Conservation (phyloP, 306 rosid genomes). For the Fagus sylvatica region DNA sequence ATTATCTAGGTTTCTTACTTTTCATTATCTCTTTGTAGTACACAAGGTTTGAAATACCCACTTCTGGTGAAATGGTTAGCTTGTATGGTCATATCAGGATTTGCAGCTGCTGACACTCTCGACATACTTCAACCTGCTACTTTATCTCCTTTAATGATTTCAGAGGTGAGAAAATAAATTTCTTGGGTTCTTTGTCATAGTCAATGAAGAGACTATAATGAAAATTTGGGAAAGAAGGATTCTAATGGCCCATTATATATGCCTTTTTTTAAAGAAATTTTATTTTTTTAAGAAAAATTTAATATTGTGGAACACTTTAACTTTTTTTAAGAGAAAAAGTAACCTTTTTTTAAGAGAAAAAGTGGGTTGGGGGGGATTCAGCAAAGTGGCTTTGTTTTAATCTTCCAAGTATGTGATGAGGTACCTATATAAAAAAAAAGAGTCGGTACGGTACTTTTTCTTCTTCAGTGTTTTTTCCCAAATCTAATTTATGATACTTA, state of each 20-base stretch:
- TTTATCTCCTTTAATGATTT: constrained; percentile 59
- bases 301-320: neutral
- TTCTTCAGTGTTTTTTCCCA: neutral
- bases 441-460: neutral
- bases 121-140: constrained; percentile 89
- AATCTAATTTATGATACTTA: neutral
- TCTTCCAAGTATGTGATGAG: neutral
- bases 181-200: neutral
- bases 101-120: constrained; percentile 53
- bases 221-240: neutral
- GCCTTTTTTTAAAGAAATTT: neutral
- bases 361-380: neutral
- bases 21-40: constrained; percentile 47
- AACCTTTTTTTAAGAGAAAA: neutral
- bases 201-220: neutral
- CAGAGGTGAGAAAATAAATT: constrained; percentile 42
- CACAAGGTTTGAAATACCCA: constrained; percentile 74
- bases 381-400: neutral
- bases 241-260: neutral
- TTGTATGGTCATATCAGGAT: constrained; percentile 83
- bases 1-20: constrained; percentile 1
- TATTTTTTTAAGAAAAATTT: neutral
- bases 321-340: neutral
- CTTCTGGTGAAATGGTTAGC: constrained; percentile 86
- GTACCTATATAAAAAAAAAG: neutral